These are phyloP conservation scores for Cercospora janseana DNA, from an alignment of 2,329 filamentous ascomycete species.

Conservation along the genomic window DNA sequence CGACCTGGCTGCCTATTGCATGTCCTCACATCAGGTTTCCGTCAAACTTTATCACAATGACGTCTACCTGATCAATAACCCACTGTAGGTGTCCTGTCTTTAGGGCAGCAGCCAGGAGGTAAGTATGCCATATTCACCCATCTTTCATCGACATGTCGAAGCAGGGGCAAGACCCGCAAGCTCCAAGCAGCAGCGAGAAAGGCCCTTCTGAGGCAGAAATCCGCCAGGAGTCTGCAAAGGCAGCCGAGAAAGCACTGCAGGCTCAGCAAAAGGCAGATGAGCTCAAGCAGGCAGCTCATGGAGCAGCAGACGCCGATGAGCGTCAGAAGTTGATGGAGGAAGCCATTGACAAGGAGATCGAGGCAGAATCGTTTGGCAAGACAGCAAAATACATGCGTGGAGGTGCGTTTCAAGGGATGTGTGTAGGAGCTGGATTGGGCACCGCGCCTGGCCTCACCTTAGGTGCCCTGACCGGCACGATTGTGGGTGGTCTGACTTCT, in stretches of 20 bases:
- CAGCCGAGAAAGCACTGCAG: constrained; percentile 30
- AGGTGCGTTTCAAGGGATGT: constrained; percentile 35
- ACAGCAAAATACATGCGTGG: constrained; percentile 34
- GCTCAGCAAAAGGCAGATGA: constrained; percentile 32
- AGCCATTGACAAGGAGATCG: constrained; percentile 32
- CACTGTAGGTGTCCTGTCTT: background rate
- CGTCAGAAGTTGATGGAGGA: constrained; percentile 36
- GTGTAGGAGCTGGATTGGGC: constrained; percentile 34
- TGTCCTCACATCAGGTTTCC: constrained; percentile 11
- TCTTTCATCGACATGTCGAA: background rate
- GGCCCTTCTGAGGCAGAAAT: constrained; percentile 24
- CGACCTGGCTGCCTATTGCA: too few relatives aligned
- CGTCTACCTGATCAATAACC: constrained; percentile 5
- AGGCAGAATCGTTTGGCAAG: constrained; percentile 37
- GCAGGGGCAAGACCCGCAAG: background rate
- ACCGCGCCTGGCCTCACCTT: constrained; percentile 30
- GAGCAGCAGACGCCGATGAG: constrained; percentile 35
- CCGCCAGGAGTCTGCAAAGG: constrained; percentile 31
- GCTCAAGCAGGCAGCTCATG: constrained; percentile 32
- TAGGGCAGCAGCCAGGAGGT: background rate
- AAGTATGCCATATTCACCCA: background rate
- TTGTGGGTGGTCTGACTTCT: constrained; percentile 33
- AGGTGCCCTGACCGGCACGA: constrained; percentile 34
- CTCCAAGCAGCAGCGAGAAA: background rate
- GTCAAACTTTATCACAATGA: constrained; percentile 18